Evolutionary conservation across 768 basidiomycete genomes (phyloP).

Genomic region (Rhodosporidiobolus odoratus): DNA sequence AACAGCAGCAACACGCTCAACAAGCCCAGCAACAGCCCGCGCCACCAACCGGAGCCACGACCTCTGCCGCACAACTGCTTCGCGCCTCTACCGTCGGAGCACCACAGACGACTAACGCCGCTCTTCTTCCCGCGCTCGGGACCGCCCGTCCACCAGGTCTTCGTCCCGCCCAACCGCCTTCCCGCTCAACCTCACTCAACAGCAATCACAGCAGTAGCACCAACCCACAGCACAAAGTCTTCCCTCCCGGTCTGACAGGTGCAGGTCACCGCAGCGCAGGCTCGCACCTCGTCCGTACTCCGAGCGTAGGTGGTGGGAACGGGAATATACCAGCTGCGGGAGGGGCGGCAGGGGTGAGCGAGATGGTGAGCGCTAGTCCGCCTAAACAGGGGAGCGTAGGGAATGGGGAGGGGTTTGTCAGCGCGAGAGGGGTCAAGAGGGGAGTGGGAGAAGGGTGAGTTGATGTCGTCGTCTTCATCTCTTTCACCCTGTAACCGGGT

Average conservation of each 20-base stretch:
- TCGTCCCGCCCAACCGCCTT: not conserved
- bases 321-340: not conserved
- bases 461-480: not conserved
- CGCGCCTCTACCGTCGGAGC: not conserved
- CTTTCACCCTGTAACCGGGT: not conserved
- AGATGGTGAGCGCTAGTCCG: not conserved
- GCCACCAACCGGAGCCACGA: not conserved
- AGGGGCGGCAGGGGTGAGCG: not conserved
- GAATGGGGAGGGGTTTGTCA: not conserved
- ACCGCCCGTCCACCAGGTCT: not conserved
- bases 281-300: not conserved
- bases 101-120: not conserved
- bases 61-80: not conserved
- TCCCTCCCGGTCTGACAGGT: not conserved
- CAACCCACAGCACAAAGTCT: not conserved
- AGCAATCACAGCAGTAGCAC: not conserved
- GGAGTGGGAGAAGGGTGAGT: conserved; percentile 1
- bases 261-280: not conserved
- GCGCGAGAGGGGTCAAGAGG: conserved; percentile 16
- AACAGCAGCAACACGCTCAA: not conserved
- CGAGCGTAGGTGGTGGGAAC: too few relatives aligned
- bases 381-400: not conserved
- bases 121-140: not conserved
- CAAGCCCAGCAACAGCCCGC: not conserved
- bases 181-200: not conserved